Conservation (phyloP, 2,329 filamentous ascomycete genomes). For the Periconia macrospinosa region DNA sequence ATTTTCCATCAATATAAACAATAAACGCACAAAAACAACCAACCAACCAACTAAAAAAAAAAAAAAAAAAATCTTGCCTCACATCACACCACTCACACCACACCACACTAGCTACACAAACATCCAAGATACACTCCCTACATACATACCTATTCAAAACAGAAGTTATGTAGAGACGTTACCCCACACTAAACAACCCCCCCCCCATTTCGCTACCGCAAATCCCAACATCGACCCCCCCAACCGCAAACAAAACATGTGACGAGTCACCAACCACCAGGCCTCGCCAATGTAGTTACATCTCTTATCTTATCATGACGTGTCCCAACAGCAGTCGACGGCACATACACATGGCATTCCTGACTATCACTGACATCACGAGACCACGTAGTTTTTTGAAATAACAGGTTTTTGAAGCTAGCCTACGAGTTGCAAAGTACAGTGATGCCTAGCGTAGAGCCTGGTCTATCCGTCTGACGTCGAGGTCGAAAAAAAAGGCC, state of each 20-base stretch:
- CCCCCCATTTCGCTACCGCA: too few species aligned
- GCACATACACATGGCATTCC: not conserved
- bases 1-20: too few species aligned
- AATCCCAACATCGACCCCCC: too few species aligned
- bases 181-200: too few species aligned
- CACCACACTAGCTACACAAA: too few species aligned
- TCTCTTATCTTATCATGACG: not conserved
- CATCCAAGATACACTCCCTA: too few species aligned
- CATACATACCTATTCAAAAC: too few species aligned
- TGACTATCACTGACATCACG: not conserved
- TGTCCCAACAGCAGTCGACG: not conserved
- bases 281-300: not conserved
- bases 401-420: conserved; percentile 31
- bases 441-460: not conserved
- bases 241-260: not conserved
- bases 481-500: not conserved
- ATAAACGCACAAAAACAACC: too few species aligned
- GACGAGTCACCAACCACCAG: not conserved
- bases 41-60: too few species aligned
- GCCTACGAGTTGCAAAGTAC: conserved; percentile 24
- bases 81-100: too few species aligned
- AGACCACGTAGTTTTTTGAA: conserved; percentile 12
- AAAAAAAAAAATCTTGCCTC: too few species aligned
- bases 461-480: not conserved
- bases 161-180: too few species aligned